These are phyloP conservation scores for Dimargaris xerosporica DNA, from an alignment of 192 early-diverging fungal species.

Conservation along the genomic window DNA sequence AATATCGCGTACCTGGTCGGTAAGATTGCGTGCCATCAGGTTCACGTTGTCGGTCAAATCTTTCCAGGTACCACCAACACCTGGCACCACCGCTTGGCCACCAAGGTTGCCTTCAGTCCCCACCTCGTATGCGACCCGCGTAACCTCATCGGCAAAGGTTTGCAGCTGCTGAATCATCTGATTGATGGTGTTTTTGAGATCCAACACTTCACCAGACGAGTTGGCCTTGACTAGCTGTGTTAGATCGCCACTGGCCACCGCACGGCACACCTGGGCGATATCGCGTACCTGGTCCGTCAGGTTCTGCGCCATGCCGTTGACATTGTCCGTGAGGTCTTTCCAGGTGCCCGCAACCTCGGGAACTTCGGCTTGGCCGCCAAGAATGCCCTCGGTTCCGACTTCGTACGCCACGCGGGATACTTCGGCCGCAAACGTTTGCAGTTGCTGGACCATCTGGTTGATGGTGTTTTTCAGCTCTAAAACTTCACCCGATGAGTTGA, in stretches of 20 bases:
- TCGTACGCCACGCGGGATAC: slow-evolving; percentile 33
- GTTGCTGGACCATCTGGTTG: slow-evolving; percentile 38
- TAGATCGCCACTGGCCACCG: slow-evolving; percentile 32
- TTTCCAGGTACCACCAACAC: slow-evolving; percentile 40
- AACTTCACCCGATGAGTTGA: slow-evolving; percentile 33
- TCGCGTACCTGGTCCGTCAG: slow-evolving; percentile 35
- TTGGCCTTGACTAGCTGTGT: slow-evolving; percentile 28
- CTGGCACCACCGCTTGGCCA: slow-evolving; percentile 35
- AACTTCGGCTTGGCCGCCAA: slow-evolving; percentile 32
- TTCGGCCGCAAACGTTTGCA: slow-evolving; percentile 29
- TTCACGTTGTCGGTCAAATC: slow-evolving; percentile 42
- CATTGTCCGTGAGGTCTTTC: slow-evolving; percentile 33
- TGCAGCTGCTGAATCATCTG: slow-evolving; percentile 30
- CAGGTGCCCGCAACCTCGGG: slow-evolving; percentile 32
- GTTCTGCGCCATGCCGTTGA: slow-evolving; percentile 36
- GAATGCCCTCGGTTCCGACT: slow-evolving; percentile 34
- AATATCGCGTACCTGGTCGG: slow-evolving; percentile 34
- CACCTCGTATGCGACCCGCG: slow-evolving; percentile 38
- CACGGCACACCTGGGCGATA: slow-evolving; percentile 31
- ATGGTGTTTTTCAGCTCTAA: slow-evolving; percentile 35
- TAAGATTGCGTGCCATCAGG: slow-evolving; percentile 37
- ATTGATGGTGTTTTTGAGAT: slow-evolving; percentile 38
- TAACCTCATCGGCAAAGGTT: slow-evolving; percentile 37
- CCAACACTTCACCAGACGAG: slow-evolving; percentile 29
- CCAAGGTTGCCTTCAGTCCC: slow-evolving; percentile 41